A percentile compares a stretch with the other conserved stretches of the same genome.
These are phyloP conservation scores for Salix arbutifolia DNA, from an alignment of 345 rosid species.

Conservation along the genomic window DNA sequence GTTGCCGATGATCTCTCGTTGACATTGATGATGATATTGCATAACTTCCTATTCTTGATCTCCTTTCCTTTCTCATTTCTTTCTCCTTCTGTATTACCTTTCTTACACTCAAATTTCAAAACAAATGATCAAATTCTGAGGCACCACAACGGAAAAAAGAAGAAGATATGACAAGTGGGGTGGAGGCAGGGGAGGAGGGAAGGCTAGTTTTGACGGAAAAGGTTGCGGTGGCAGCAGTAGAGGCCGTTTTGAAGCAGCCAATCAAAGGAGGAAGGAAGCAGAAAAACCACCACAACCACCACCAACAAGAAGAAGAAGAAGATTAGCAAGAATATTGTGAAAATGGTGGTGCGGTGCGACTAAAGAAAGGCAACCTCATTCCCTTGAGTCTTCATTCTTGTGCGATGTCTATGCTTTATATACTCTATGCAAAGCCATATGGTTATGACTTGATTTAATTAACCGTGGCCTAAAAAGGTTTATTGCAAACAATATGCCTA, in stretches of 20 bases:
- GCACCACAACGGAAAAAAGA: not conserved
- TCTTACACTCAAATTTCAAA: not conserved
- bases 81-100: not conserved
- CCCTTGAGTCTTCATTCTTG: not conserved
- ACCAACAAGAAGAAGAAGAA: not conserved
- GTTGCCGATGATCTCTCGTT: slow-evolving; percentile 55
- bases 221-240: not conserved
- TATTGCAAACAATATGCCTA: not conserved
- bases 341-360: not conserved
- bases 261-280: not conserved
- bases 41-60: slow-evolving; percentile 69
- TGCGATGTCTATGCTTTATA: not conserved
- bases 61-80: slow-evolving; percentile 24
- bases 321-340: not conserved
- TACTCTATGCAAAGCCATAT: not conserved
- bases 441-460: not conserved
- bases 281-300: not conserved
- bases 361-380: not conserved
- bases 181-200: not conserved
- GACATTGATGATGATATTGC: slow-evolving; percentile 70
- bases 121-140: not conserved
- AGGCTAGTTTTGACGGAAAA: not conserved
- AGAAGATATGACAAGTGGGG: not conserved
- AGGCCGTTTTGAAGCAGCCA: not conserved
- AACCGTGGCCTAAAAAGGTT: not conserved